Base-by-base conservation (phyloP, 257 asterid species). In the Nicotiana tabacum region DNA sequence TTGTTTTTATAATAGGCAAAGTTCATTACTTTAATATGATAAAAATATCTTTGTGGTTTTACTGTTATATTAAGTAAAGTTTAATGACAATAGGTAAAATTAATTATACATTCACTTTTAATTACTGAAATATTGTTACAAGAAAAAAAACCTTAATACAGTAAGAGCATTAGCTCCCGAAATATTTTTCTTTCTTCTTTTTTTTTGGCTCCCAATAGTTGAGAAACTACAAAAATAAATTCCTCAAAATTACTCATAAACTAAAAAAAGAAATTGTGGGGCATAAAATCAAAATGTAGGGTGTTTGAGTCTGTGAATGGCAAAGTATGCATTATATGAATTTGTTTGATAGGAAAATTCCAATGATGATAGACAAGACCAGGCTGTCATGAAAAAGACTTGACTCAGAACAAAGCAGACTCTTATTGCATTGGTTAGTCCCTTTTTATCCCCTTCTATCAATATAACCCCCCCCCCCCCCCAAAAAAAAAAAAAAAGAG, bases 311-410 rank as follows among this genome's bases (percentile, higher is more conserved):
- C 27, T 48, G 61, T 12, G 62, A 74, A 74, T 48, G 43, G 8
- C 2, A 15, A 74, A 74, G 62, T 10, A 70, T 74, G 43, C 62
- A 74, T 74, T 48, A 74, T 74, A 62, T 74, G 39, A 27, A 68
- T 85, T 87, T 92, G 91, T 87, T 87, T 85, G 92, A 84, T 80
- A 78, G 83, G 91, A 80, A 77, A 82, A 77, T 51, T 85, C 85
- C 87, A 85, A 87, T 81, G 39, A 65, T 78, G 84, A 77, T 83
- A 77, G 81, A 77, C 69, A 66, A 43, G 33, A 53, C 56, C 66
- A 82, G 87, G 91, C 90, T 90, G 93, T 86, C 89, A 83, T 83
- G 97, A 91, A 87, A 92, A 77, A 58, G 97, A 91, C 93, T 87
- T 82, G 11, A 83, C 94, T 65, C 65, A 48, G 77, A 80, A 77